Evolutionary conservation across 257 asterid genomes (phyloP).

Genomic region (Cruciata laevipes): DNA sequence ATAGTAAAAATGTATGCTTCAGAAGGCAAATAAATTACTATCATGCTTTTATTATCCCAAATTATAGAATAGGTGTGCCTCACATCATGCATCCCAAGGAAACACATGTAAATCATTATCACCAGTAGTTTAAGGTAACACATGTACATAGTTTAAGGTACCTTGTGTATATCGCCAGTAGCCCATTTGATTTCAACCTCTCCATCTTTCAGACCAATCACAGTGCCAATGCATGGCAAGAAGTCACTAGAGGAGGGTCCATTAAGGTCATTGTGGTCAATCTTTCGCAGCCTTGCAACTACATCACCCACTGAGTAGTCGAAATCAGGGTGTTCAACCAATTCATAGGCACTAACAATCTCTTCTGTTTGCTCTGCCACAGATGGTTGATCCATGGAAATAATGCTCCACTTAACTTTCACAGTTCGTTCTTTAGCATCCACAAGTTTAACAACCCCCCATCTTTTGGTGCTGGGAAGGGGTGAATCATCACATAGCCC

Average conservation of each 20-base stretch:
- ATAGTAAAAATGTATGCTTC: neutral
- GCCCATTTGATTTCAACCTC: conserved; percentile 80
- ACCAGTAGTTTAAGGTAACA: neutral
- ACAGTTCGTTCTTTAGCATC: conserved; percentile 80
- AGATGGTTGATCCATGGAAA: conserved; percentile 20
- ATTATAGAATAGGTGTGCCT: neutral
- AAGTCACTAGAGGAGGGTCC: conserved; percentile 22
- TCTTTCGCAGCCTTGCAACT: conserved; percentile 36
- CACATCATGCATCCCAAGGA: neutral
- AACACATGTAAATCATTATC: neutral
- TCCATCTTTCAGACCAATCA: conserved; percentile 53
- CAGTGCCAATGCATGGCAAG: conserved; percentile 57
- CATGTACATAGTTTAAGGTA: conserved; percentile 21
- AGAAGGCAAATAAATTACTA: neutral
- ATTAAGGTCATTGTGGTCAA: conserved; percentile 17
- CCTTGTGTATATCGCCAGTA: conserved; percentile 63
- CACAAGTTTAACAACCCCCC: conserved; percentile 66
- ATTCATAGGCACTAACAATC: conserved; percentile 86
- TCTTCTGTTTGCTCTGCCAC: conserved; percentile 41
- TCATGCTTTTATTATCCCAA: neutral
- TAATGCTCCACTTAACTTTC: conserved; percentile 61
- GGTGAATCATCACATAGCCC: conserved; percentile 39
- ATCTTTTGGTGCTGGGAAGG: conserved; percentile 33
- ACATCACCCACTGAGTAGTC: conserved; percentile 56
- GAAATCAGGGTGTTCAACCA: conserved; percentile 80